Evolutionary conservation across 208 protist species (phyloP), one percentile per base, ranked within the genome.

Genomic region (Crithidia expoeki): DNA sequence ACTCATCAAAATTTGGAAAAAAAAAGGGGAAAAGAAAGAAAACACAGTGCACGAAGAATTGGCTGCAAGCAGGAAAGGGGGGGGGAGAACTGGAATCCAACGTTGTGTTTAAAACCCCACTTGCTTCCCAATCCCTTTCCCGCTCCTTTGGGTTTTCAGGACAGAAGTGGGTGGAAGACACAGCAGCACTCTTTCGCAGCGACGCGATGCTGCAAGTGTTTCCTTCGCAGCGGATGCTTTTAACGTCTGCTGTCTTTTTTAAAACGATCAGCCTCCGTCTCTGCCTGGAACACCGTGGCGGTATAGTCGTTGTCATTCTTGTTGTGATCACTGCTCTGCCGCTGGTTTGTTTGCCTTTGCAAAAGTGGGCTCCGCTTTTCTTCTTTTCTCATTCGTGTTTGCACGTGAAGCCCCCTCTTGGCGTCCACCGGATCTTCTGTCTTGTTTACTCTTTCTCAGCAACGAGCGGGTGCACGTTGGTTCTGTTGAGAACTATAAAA

Each of bases 381-480:
- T 60, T 60, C 28, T 46, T 28, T 60, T 46, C n/a, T 60, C 34
- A 30, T 56, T 32, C 55, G 10, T 42, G 36, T 42, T 42, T 42
- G 36, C 36, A 42, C 6, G 6, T 42, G 36, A 42, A 6, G 36
- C 10, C 36, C 36, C n/a, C n/a, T n/a, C n/a, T n/a, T n/a, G n/a
- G n/a, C n/a, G n/a, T n/a, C n/a, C n/a, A n/a, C n/a, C n/a, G n/a
- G n/a, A n/a, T n/a, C n/a, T n/a, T n/a, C n/a, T n/a, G n/a, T n/a
- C n/a, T n/a, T n/a, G n/a, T n/a, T n/a, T n/a, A n/a, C n/a, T n/a
- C n/a, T n/a, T n/a, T n/a, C n/a, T n/a, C n/a, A n/a, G n/a, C n/a
- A n/a, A n/a, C n/a, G n/a, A n/a, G n/a, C n/a, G n/a, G n/a, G n/a
- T n/a, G n/a, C n/a, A n/a, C n/a, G n/a, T n/a, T n/a, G n/a, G n/a